phyloP scores from a whole-genome alignment of 352 stramenopile species.

The Phytophthora pini region DNA sequence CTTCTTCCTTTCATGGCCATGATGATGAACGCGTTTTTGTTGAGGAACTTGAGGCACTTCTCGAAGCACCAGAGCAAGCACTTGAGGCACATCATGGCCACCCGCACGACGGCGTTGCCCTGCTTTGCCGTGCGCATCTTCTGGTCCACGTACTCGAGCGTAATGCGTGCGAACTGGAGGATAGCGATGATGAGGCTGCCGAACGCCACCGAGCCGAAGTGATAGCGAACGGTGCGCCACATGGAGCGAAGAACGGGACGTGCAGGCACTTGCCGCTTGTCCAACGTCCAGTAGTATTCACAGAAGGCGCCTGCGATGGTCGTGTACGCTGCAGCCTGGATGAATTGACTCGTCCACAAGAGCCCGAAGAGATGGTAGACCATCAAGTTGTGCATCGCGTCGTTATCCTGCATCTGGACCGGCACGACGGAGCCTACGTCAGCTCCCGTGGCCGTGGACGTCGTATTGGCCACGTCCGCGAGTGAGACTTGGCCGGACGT shows the following conservation, averaged over 20 bases:
- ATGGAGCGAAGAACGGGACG: constrained; percentile 63
- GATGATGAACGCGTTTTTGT: constrained; percentile 91
- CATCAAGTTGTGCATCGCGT: constrained; percentile 80
- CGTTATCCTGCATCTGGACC: constrained; percentile 57
- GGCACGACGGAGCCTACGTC: constrained; percentile 27
- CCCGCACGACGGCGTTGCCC: constrained; percentile 66
- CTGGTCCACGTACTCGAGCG: constrained; percentile 85
- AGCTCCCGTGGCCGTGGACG: constrained; percentile 27
- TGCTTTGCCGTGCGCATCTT: constrained; percentile 72
- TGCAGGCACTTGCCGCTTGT: constrained; percentile 65
- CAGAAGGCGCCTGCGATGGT: constrained; percentile 83
- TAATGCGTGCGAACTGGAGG: constrained; percentile 76
- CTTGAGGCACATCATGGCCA: constrained; percentile 89
- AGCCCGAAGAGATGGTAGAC: constrained; percentile 87
- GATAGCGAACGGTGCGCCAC: constrained; percentile 75
- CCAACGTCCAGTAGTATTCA: constrained; percentile 89
- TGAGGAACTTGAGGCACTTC: constrained; percentile 92
- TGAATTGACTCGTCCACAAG: constrained; percentile 90
- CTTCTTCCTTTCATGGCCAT: constrained; percentile 87
- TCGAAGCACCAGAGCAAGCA: constrained; percentile 91
- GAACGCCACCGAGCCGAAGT: constrained; percentile 89
- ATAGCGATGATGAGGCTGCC: constrained; percentile 88
- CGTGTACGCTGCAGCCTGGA: constrained; percentile 77
- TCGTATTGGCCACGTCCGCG: constrained; percentile 45
- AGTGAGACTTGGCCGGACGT: constrained; percentile 66